These are phyloP conservation scores for Globisporangium cylindrosporum DNA, from an alignment of 352 stramenopile species.

Conservation along the genomic window DNA sequence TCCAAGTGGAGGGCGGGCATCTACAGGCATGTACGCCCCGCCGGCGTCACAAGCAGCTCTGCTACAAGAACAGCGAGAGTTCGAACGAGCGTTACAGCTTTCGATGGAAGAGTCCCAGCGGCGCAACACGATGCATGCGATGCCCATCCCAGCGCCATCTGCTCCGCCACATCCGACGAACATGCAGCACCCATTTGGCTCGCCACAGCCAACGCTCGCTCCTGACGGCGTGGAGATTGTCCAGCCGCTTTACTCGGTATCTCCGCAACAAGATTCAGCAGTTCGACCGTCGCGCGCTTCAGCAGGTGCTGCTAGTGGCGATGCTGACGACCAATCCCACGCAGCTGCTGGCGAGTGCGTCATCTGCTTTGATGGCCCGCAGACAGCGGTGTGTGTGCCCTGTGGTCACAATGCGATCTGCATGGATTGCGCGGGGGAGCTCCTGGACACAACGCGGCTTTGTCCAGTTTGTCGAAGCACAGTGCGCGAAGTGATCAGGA, in stretches of 20 bases:
- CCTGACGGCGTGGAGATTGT: constrained; percentile 81
- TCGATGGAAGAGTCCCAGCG: constrained; percentile 54
- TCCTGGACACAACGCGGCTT: constrained; percentile 54
- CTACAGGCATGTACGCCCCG: neutral
- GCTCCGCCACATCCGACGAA: constrained; percentile 28
- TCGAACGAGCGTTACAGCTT: constrained; percentile 54
- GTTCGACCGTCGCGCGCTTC: neutral
- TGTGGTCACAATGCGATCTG: constrained; percentile 88
- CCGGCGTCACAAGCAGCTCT: constrained; percentile 16
- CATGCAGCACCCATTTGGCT: constrained; percentile 21
- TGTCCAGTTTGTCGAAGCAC: constrained; percentile 76
- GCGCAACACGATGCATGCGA: neutral
- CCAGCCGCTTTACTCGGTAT: constrained; percentile 33
- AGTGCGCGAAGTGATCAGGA: constrained; percentile 74
- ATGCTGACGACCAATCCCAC: constrained; percentile 9
- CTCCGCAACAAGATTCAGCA: neutral
- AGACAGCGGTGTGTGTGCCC: constrained; percentile 74
- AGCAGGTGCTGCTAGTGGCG: neutral
- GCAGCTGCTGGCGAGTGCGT: constrained; percentile 52
- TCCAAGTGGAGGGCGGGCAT: constrained; percentile 2
- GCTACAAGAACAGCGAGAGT: constrained; percentile 53
- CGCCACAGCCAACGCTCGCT: constrained; percentile 45
- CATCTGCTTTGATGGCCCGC: constrained; percentile 79
- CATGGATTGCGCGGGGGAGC: constrained; percentile 69
- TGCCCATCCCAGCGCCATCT: constrained; percentile 21